Conservation (phyloP, 2,329 filamentous ascomycete species). For the Sporothrix pseudoabietina region DNA sequence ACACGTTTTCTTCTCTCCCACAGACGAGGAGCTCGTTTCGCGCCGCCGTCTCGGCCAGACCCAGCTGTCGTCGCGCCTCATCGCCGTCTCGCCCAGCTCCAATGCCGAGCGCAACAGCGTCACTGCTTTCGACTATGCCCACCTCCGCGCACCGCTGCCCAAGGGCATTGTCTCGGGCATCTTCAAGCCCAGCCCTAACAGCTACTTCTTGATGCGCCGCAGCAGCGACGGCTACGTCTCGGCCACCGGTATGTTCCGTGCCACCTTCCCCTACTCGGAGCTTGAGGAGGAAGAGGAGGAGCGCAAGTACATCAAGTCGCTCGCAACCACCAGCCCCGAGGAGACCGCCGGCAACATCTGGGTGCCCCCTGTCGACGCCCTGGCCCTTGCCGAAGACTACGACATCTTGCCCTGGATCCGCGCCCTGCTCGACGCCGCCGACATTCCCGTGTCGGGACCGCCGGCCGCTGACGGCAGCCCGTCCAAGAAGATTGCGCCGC, state of each 20-base stretch:
- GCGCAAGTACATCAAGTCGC: slow-evolving; percentile 81
- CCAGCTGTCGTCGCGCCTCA: slow-evolving; percentile 80
- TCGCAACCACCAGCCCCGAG: slow-evolving; percentile 78
- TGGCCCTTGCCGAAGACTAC: slow-evolving; percentile 84
- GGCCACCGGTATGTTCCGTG: slow-evolving; percentile 91
- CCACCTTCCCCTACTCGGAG: slow-evolving; percentile 78
- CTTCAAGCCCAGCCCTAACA: slow-evolving; percentile 84
- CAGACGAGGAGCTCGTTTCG: slow-evolving; percentile 74
- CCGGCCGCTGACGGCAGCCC: slow-evolving; percentile 59
- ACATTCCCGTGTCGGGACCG: slow-evolving; percentile 59
- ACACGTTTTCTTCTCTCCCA: background rate
- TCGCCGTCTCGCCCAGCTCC: slow-evolving; percentile 64
- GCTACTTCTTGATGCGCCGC: slow-evolving; percentile 95
- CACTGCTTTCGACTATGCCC: slow-evolving; percentile 92
- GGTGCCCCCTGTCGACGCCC: slow-evolving; percentile 82
- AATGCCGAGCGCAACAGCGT: slow-evolving; percentile 73
- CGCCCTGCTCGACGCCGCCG: slow-evolving; percentile 85
- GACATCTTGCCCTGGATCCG: slow-evolving; percentile 82
- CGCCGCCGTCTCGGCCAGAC: slow-evolving; percentile 91
- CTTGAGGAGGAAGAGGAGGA: slow-evolving; percentile 72
- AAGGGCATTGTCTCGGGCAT: slow-evolving; percentile 92
- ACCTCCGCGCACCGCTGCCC: slow-evolving; percentile 87
- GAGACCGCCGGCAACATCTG: slow-evolving; percentile 97
- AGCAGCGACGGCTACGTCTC: slow-evolving; percentile 83
- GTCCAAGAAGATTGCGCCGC: slow-evolving; percentile 74